phyloP scores from a whole-genome alignment of 225 moss, liverwort and hornwort species.

The Neckera pumila region DNA sequence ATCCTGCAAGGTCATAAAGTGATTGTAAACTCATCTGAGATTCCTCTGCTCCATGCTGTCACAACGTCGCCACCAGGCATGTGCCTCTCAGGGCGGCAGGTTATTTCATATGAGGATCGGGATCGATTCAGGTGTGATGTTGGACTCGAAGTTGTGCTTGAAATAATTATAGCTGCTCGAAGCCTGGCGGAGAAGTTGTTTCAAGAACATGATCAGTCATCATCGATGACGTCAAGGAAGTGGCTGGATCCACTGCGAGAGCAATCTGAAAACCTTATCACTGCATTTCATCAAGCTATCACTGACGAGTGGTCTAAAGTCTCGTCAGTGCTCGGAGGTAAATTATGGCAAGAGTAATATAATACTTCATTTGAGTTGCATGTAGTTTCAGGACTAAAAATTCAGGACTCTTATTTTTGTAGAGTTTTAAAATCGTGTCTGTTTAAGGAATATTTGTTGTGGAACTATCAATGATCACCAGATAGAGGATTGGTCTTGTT shows the following conservation, averaged over 20 bases:
- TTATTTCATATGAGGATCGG: neutral
- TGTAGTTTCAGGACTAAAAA: neutral
- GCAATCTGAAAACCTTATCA: conserved; percentile 28
- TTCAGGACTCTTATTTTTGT: neutral
- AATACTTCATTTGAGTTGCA: neutral
- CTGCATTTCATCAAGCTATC: conserved; percentile 31
- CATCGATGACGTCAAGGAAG: neutral
- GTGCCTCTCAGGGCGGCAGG: neutral
- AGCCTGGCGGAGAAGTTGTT: neutral
- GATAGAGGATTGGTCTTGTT: neutral
- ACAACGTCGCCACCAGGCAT: neutral
- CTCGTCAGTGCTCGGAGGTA: conserved; percentile 52
- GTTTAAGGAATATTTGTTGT: too few species aligned
- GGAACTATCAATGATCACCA: neutral
- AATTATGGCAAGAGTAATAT: neutral
- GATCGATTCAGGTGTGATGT: neutral
- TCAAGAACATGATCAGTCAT: neutral
- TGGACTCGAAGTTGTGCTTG: conserved; percentile 32
- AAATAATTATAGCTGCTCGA: conserved; percentile 36
- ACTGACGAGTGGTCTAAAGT: conserved; percentile 3
- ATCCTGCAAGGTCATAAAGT: too few species aligned
- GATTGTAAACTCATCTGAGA: neutral
- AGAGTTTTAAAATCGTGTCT: neutral
- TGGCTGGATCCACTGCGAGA: conserved; percentile 53
- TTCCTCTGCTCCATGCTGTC: neutral